A percentile compares a stretch with the other conserved stretches of the same genome.
These are phyloP conservation scores for Russula sp. DNA, from an alignment of 768 basidiomycete species.

Conservation along the genomic window DNA sequence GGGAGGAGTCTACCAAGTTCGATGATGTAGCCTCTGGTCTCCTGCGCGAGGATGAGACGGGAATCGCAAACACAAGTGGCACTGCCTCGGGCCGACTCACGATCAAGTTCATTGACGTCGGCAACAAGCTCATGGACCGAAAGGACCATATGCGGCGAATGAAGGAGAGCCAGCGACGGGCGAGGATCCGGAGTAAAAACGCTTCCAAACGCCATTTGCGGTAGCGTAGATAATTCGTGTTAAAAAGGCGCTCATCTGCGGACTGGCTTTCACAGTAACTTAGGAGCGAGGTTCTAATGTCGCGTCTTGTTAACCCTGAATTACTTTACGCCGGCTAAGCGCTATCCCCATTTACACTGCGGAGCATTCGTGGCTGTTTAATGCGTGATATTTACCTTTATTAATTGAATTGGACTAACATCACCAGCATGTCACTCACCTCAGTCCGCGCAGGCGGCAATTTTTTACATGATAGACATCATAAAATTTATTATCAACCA, in stretches of 20 bases:
- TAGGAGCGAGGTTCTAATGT: neutral
- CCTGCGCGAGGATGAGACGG: slow-evolving; percentile 15
- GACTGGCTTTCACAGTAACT: neutral
- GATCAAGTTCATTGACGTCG: slow-evolving; percentile 71
- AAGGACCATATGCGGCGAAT: slow-evolving; percentile 52
- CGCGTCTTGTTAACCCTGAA: neutral
- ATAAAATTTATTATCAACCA: too few species aligned
- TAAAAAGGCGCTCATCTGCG: neutral
- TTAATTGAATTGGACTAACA: too few species aligned
- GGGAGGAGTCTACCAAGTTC: slow-evolving; percentile 41
- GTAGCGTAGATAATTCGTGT: slow-evolving; percentile 6
- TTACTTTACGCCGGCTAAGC: neutral
- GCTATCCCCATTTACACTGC: neutral
- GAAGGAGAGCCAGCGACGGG: slow-evolving; percentile 49
- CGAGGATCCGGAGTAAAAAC: slow-evolving; percentile 37
- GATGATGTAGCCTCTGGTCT: slow-evolving; percentile 41
- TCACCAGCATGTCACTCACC: too few species aligned
- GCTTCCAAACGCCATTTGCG: slow-evolving; percentile 11
- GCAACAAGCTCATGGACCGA: slow-evolving; percentile 62
- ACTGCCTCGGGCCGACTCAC: slow-evolving; percentile 47
- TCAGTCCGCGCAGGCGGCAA: too few species aligned
- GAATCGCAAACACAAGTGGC: slow-evolving; percentile 13
- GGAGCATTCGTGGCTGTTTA: neutral
- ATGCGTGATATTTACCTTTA: too few species aligned
- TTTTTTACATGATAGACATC: too few species aligned